Base-by-base conservation (phyloP, 2,329 filamentous ascomycete species). In the Sclerotinia nivalis region DNA sequence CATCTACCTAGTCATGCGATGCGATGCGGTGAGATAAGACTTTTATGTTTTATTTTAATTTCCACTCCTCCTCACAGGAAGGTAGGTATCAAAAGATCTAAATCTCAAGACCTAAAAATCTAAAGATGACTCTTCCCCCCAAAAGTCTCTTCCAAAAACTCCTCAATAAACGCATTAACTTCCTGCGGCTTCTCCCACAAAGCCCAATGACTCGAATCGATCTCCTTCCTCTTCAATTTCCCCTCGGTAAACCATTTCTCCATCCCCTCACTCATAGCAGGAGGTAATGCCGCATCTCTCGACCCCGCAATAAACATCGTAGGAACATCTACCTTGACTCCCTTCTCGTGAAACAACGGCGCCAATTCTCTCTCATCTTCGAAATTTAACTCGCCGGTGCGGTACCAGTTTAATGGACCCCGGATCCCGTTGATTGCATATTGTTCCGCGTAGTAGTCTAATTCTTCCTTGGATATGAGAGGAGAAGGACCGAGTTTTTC, bases 401-500 rank as follows among this genome's bases (percentile, higher is more conserved):
- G 89, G 82, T 99, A 99, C 92, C 93, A 97, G 81, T 94, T 96
- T 71, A 93, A 83, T 22, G 93, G 92, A 0, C 93, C 93, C 73
- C 89, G 87, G 73, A 98, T 80, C 59, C 93, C 93, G 77, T 89
- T 86, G 55, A 86, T 85, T n/a, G 83, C 80, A 80, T 90, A 97
- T 81, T 93, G 85, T 43, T 86, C 81, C 25, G 88, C 88, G 79
- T 97, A 97, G 81, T 88, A 91, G 69, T 94, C 89, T 58, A 95
- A 80, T 80, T 94, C 91, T 77, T 91, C 88, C 49, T 86, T 83
- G 71, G 82, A 85, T 72, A 97, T 74, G 54, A 96, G 78, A 69
- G 83, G 84, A 59, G 87, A 85, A 50, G 81, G 84, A 10, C 83
- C 81, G 66, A 94, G 79, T 69, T 82, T 80, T n/a, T 82, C 80